A percentile compares a stretch with the other conserved stretches of the same genome.
These are phyloP conservation scores for Termitomyces heimii DNA, from an alignment of 768 basidiomycete genomes.

Conservation along the genomic window DNA sequence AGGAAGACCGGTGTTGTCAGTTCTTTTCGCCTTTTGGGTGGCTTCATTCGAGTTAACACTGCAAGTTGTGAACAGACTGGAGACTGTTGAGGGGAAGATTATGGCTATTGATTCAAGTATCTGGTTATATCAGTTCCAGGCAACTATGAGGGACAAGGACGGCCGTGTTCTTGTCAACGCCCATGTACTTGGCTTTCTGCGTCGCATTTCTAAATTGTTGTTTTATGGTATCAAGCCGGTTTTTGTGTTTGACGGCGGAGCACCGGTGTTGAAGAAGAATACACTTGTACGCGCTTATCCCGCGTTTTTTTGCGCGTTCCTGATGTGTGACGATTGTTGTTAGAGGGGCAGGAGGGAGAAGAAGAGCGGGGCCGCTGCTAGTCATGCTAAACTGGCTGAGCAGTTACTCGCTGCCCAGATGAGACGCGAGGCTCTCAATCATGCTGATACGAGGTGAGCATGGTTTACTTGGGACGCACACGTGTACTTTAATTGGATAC, in stretches of 20 bases:
- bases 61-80: constrained; percentile 50
- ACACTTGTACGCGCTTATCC: constrained; percentile 63
- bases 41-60: background rate
- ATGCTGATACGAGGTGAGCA: constrained; percentile 5
- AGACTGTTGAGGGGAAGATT: constrained; percentile 90
- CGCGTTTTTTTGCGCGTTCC: background rate
- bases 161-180: constrained; percentile 88
- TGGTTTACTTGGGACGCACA: background rate
- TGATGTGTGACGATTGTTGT: background rate
- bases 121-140: constrained; percentile 99
- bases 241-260: constrained; percentile 98
- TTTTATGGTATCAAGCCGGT: constrained; percentile 99
- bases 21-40: background rate
- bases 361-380: constrained; percentile 85
- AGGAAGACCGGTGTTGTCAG: constrained; percentile 85
- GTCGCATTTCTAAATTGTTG: constrained; percentile 89
- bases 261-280: constrained; percentile 80
- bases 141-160: constrained; percentile 97
- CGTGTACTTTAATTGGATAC: background rate
- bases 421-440: constrained; percentile 77
- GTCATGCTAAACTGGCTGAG: constrained; percentile 84
- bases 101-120: constrained; percentile 99
- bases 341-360: constrained; percentile 86
- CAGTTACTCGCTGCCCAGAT: constrained; percentile 90
- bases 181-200: constrained; percentile 85